Evolutionary conservation across 2,329 filamentous ascomycete species (phyloP).

Genomic region (Lecanoromycetidae sp.): DNA sequence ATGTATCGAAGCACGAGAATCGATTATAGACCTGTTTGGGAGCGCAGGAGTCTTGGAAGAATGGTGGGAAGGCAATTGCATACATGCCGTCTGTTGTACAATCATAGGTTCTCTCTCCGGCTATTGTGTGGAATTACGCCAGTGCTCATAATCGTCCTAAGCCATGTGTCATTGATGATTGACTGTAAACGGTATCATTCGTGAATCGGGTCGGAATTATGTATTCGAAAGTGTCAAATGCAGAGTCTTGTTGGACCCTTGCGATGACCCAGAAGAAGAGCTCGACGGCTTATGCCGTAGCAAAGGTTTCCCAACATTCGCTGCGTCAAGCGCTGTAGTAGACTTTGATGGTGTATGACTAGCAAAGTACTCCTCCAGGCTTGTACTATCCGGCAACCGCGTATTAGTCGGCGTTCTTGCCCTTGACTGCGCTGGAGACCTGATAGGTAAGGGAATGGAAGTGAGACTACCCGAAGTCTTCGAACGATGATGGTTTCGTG

Average conservation of each 20-base stretch:
- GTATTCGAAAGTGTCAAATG: neutral
- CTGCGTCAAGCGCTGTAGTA: conserved; percentile 12
- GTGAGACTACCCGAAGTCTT: conserved; percentile 12
- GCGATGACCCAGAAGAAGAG: conserved; percentile 10
- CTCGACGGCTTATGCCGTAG: conserved; percentile 7
- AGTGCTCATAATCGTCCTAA: too few relatives aligned
- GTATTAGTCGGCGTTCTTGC: conserved; percentile 1
- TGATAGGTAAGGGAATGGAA: conserved; percentile 1
- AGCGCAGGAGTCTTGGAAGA: neutral
- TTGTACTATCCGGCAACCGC: neutral
- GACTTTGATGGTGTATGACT: conserved; percentile 9
- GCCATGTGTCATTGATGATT: too few relatives aligned
- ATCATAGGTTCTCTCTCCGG: neutral
- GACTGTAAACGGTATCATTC: neutral
- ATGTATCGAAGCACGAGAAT: conserved; percentile 23
- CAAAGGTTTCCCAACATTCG: conserved; percentile 13
- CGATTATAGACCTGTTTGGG: neutral
- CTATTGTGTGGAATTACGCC: too few relatives aligned
- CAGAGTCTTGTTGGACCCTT: conserved; percentile 7
- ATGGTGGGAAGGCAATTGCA: too few relatives aligned
- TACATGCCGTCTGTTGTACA: neutral
- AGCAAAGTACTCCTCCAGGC: conserved; percentile 14
- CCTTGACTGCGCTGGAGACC: conserved; percentile 2
- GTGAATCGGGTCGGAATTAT: neutral
- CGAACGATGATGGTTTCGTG: conserved; percentile 16